Evolutionary conservation across 148 eudicot species (phyloP).

Genomic region (Rhododendron griersonianum): DNA sequence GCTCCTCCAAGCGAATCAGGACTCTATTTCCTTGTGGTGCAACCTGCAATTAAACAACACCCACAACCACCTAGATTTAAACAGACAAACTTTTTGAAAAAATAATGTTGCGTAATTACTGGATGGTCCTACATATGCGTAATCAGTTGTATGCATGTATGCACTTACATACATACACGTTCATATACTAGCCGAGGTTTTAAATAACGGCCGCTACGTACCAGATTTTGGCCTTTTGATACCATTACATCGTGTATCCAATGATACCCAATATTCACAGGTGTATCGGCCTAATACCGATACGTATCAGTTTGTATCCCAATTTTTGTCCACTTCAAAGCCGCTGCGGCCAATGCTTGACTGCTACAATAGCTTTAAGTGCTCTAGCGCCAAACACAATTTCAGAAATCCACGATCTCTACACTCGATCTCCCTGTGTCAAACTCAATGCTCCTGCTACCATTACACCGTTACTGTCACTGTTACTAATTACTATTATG

Average conservation of each 20-base stretch:
- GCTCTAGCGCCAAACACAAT: not conserved
- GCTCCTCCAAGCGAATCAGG: slow-evolving; percentile 71
- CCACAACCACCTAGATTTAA: not conserved
- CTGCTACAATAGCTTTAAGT: not conserved
- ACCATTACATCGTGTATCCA: not conserved
- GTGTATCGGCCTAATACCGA: not conserved
- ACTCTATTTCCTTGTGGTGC: slow-evolving; percentile 90
- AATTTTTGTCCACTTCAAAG: not conserved
- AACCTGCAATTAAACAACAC: slow-evolving; percentile 43
- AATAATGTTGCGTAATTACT: not conserved
- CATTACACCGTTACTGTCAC: too few relatives aligned
- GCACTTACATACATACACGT: not conserved
- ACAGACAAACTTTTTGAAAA: not conserved
- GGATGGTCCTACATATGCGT: not conserved
- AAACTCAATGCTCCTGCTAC: not conserved
- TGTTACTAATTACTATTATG: not conserved
- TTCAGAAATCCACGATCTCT: not conserved
- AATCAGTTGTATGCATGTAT: not conserved
- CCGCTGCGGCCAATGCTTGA: not conserved
- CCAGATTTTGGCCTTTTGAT: not conserved
- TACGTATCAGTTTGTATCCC: not conserved
- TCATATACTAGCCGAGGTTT: not conserved
- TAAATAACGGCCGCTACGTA: not conserved
- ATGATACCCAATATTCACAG: not conserved
- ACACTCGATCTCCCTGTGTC: not conserved